A percentile compares a stretch with the other conserved stretches of the same genome.
Evolutionary conservation across 2,329 filamentous ascomycete species (phyloP).

Genomic region (Cryphonectria parasitica): DNA sequence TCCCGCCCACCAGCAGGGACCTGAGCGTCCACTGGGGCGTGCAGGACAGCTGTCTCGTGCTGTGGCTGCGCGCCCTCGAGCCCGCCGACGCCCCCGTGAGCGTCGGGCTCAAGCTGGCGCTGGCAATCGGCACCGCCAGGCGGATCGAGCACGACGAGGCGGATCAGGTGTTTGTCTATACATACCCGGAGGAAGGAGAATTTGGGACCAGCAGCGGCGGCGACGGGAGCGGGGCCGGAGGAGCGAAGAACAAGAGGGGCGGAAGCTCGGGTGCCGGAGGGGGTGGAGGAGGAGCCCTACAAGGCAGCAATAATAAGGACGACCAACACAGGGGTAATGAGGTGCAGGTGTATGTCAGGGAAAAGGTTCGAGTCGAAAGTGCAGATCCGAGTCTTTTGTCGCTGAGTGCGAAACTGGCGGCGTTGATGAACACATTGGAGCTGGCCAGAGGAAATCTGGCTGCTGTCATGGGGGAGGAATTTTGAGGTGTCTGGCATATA

Average conservation of each 20-base stretch:
- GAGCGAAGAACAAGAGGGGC: neutral
- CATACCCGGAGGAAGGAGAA: slow-evolving; percentile 23
- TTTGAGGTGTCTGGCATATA: slow-evolving; percentile 38
- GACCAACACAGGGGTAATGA: slow-evolving; percentile 38
- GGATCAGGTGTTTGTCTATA: slow-evolving; percentile 72
- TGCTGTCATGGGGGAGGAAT: slow-evolving; percentile 72
- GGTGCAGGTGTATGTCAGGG: slow-evolving; percentile 79
- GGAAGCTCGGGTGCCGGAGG: slow-evolving; percentile 32
- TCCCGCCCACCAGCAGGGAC: slow-evolving; percentile 52
- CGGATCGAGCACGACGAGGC: slow-evolving; percentile 78
- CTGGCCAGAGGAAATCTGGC: slow-evolving; percentile 73
- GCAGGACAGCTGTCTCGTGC: slow-evolving; percentile 70
- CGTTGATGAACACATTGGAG: slow-evolving; percentile 73
- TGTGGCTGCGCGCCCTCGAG: slow-evolving; percentile 72
- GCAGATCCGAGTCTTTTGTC: slow-evolving; percentile 87
- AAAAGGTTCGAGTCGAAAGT: slow-evolving; percentile 87
- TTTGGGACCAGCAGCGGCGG: slow-evolving; percentile 8
- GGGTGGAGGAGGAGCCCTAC: neutral
- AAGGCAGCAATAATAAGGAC: neutral
- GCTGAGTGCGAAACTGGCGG: slow-evolving; percentile 79
- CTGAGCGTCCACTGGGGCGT: slow-evolving; percentile 77
- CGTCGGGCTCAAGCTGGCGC: slow-evolving; percentile 69
- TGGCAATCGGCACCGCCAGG: slow-evolving; percentile 67
- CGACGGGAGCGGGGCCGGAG: slow-evolving; percentile 19
- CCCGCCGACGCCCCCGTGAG: slow-evolving; percentile 65